Conservation (phyloP, 2,329 filamentous ascomycete genomes). For the Ophiosphaerella herpotricha region DNA sequence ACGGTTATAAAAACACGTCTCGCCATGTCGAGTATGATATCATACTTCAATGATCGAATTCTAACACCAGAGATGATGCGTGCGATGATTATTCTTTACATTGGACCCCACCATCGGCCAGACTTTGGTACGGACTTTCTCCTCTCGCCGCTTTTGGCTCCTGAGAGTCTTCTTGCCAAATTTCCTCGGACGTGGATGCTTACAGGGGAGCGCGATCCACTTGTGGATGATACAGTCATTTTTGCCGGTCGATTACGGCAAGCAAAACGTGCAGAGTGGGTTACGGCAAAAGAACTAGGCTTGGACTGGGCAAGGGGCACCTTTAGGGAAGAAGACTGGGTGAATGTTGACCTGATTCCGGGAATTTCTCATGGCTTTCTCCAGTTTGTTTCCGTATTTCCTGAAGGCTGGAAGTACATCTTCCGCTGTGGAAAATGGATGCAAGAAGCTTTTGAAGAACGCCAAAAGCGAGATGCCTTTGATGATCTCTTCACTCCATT, state of each 20-base stretch:
- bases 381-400: conserved; percentile 86
- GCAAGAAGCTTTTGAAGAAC: conserved; percentile 69
- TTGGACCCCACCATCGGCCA: conserved; percentile 89
- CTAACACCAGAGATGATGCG: conserved; percentile 98
- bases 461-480: conserved; percentile 25
- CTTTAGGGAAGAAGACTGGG: conserved; percentile 74
- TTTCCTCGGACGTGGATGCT: conserved; percentile 95
- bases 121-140: conserved; percentile 92
- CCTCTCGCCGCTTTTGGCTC: conserved; percentile 86
- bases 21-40: conserved; percentile 95
- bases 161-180: conserved; percentile 77
- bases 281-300: conserved; percentile 60
- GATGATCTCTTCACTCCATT: conserved; percentile 18
- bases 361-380: conserved; percentile 93
- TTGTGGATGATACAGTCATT: conserved; percentile 96
- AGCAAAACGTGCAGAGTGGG: conserved; percentile 67
- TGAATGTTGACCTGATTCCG: conserved; percentile 83
- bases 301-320: conserved; percentile 56
- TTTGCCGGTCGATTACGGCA: conserved; percentile 88
- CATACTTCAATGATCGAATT: conserved; percentile 95
- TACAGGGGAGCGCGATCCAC: conserved; percentile 90
- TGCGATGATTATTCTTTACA: conserved; percentile 97
- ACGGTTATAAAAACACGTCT: conserved; percentile 77
- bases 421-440: conserved; percentile 82
- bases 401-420: conserved; percentile 88